Evolutionary conservation across 75 land plant genomes (phyloP), one percentile per base, ranked within the genome.

Genomic region (Sequoiadendron giganteum): DNA sequence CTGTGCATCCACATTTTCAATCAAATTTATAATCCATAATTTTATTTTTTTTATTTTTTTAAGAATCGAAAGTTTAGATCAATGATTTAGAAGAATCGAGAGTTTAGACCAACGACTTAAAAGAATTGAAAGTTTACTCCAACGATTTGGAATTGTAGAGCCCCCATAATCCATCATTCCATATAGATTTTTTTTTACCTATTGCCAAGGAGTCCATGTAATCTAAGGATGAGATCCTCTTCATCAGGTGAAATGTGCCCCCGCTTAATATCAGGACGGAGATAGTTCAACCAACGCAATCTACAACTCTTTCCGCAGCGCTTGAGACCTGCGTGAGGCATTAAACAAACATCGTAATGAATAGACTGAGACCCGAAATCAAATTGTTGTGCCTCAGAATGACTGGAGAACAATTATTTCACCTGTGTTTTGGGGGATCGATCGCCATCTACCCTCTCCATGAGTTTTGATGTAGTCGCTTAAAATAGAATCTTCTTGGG

Each of bases 391-490:
- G n/a, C 5, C 8, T 48, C 0, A 19, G 68, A 3, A 18, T 21
- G 1, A 21, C 0, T 5, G 28, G 9, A 48, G 11, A 5, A 61
- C 21, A 21, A 1, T 19, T 0, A 56, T 18, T 30, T 78, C 36
- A 82, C 89, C 91, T 88, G 89, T 47, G 85, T 88, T 88, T 42
- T 47, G 10, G 25, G 92, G 89, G 10, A 91, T 84, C 7, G 85
- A 85, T 88, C 88, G 88, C 94, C 92, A 93, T 48, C 86, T 88
- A 54, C 70, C 89, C 5, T 90, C 83, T 0, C 92, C 92, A 86
- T 91, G 89, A 25, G 86, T 82, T 28, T 86, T 81, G 43, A 93
- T 85, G 54, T 87, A 91, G 36, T 93, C 84, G 18, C 76, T 52
- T 0, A 93, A 86, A 52, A 80, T 89, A 6, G 32, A 80, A 68